Percentiles rank a stretch among this genome's conserved stretches.
Evolutionary conservation across 1,139 yeast genomes (phyloP).

Genomic region (Geotrichum reessii): DNA sequence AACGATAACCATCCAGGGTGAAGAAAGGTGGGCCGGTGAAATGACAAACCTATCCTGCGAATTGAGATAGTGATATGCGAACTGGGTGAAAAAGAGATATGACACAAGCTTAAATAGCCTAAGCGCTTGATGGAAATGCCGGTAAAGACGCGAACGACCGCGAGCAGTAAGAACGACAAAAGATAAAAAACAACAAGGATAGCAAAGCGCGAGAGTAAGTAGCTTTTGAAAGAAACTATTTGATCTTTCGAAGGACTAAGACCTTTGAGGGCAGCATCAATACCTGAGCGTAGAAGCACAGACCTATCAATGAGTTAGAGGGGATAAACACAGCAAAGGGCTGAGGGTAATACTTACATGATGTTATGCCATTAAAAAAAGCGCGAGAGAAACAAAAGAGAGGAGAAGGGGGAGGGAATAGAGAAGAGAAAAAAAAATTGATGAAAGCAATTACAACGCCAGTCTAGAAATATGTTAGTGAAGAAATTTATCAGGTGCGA

Average conservation of each 20-base stretch:
- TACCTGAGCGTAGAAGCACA: slow-evolving; percentile 2
- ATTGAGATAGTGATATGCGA: slow-evolving; percentile 36
- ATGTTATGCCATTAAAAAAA: slow-evolving; percentile 4
- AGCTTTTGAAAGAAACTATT: slow-evolving; percentile 7
- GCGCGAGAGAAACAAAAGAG: background rate
- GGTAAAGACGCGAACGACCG: slow-evolving; percentile 38
- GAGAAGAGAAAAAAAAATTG: too few species aligned
- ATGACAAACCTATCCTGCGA: slow-evolving; percentile 33
- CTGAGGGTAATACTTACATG: background rate
- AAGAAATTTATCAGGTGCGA: background rate
- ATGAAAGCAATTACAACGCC: background rate
- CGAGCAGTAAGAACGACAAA: slow-evolving; percentile 36
- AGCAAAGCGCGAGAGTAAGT: slow-evolving; percentile 21
- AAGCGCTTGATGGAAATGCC: slow-evolving; percentile 41
- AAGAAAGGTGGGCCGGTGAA: slow-evolving; percentile 41
- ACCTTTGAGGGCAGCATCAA: slow-evolving; percentile 1
- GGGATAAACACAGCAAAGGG: too few species aligned
- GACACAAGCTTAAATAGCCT: slow-evolving; percentile 39
- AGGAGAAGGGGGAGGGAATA: too few species aligned
- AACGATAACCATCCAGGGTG: slow-evolving; percentile 38
- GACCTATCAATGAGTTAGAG: background rate
- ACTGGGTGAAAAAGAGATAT: slow-evolving; percentile 34
- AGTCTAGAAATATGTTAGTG: background rate
- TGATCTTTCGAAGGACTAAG: background rate
- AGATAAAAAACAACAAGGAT: slow-evolving; percentile 30